These are phyloP conservation scores for Clonostachys sp. DNA, from an alignment of 2,329 filamentous ascomycete genomes.

Conservation along the genomic window DNA sequence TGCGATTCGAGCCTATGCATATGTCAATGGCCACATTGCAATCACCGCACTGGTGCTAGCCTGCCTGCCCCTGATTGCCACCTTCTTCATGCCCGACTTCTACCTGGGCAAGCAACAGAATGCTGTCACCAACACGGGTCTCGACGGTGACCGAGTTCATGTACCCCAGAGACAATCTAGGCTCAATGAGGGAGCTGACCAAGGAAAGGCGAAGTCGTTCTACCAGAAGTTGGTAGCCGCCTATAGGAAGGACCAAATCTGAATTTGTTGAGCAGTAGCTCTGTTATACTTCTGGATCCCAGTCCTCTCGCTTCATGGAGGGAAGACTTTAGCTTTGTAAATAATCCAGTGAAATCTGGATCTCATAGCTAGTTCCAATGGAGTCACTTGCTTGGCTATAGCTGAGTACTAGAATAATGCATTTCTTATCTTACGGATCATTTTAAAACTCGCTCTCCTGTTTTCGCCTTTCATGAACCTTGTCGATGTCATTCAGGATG, in stretches of 20 bases:
- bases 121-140: conserved; percentile 22
- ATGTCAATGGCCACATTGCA: conserved; percentile 27
- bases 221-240: conserved; percentile 2
- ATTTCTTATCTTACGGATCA: too few relatives aligned
- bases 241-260: conserved; percentile 5
- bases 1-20: conserved; percentile 26
- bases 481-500: too few relatives aligned
- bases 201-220: conserved; percentile 2
- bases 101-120: conserved; percentile 27
- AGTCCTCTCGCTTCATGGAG: too few relatives aligned
- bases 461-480: too few relatives aligned
- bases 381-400: too few relatives aligned
- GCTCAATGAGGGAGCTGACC: background rate
- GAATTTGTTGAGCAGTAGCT: too few relatives aligned
- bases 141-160: conserved; percentile 18
- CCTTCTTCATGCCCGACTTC: conserved; percentile 34
- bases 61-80: conserved; percentile 21
- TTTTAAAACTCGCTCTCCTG: too few relatives aligned
- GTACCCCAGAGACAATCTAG: conserved; percentile 6
- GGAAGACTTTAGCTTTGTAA: too few relatives aligned
- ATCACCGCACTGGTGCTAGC: conserved; percentile 20
- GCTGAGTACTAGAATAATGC: too few relatives aligned
- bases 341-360: too few relatives aligned
- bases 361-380: too few relatives aligned
- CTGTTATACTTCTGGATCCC: too few relatives aligned